These are phyloP conservation scores for Annulohypoxylon bovei DNA, from an alignment of 495 filamentous ascomycete genomes.

Conservation along the genomic window DNA sequence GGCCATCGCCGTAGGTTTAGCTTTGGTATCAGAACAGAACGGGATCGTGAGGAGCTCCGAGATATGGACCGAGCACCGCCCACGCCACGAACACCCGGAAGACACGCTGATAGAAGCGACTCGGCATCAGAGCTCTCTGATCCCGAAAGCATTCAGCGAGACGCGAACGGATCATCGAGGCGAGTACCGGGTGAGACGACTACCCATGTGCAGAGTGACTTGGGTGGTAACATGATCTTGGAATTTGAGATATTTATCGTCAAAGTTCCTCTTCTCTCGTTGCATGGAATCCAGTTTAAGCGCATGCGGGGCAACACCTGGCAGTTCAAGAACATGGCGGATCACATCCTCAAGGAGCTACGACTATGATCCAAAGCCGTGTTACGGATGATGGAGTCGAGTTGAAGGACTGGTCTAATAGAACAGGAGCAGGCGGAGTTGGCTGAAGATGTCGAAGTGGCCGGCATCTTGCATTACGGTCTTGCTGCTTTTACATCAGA, in stretches of 20 bases:
- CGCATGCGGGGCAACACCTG: constrained; percentile 93
- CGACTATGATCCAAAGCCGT: constrained; percentile 66
- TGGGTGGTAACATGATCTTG: constrained; percentile 80
- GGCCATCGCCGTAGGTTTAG: constrained; percentile 81
- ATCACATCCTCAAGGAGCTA: constrained; percentile 89
- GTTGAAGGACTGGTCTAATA: neutral
- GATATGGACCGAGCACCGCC: constrained; percentile 58
- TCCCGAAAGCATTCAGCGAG: constrained; percentile 70
- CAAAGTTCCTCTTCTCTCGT: constrained; percentile 90
- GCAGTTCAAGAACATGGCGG: constrained; percentile 98
- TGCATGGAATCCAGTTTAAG: constrained; percentile 99
- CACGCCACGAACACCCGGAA: constrained; percentile 56
- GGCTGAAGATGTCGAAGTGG: neutral
- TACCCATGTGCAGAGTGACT: constrained; percentile 85
- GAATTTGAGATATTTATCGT: constrained; percentile 97
- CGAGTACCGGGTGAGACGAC: constrained; percentile 79
- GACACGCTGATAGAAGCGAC: constrained; percentile 72
- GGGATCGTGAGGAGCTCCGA: constrained; percentile 68
- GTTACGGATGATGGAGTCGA: neutral
- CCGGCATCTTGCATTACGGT: neutral
- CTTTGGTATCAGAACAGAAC: constrained; percentile 73
- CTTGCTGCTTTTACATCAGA: neutral
- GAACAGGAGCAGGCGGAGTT: neutral
- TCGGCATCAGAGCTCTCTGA: constrained; percentile 80
- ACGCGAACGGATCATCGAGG: constrained; percentile 50